These are phyloP conservation scores for Vanderwaltozyma verrucispora DNA, from an alignment of 805 yeast genomes.

Conservation along the genomic window DNA sequence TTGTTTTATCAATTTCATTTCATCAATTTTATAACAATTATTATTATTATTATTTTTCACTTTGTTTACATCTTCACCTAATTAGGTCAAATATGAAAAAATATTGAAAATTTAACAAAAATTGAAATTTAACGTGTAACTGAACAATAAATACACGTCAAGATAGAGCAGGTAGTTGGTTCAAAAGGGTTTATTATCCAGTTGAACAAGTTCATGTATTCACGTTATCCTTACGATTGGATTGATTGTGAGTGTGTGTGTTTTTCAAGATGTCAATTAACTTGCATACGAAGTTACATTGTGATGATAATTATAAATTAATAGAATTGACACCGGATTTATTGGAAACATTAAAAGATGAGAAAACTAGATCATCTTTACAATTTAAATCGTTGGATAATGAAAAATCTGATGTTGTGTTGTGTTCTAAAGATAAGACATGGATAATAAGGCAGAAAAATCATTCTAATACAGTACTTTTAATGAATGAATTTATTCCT, in stretches of 20 bases:
- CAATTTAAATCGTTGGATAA: constrained; percentile 25
- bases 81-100: background rate
- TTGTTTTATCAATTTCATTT: no score
- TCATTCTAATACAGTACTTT: constrained; percentile 75
- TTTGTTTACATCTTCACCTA: background rate
- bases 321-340: constrained; percentile 45
- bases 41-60: no score
- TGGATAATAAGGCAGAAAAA: constrained; percentile 67
- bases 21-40: no score
- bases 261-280: constrained; percentile 3
- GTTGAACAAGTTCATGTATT: no score
- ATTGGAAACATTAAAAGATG: constrained; percentile 25
- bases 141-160: constrained; percentile 1
- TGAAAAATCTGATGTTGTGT: constrained; percentile 36
- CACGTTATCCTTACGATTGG: no score
- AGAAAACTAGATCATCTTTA: constrained; percentile 7
- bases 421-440: constrained; percentile 50
- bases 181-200: no score
- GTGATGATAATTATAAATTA: constrained; percentile 34
- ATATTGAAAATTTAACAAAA: no score
- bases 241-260: background rate
- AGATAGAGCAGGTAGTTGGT: background rate
- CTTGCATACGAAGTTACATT: constrained; percentile 9
- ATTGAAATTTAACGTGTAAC: no score
- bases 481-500: constrained; percentile 31